These are phyloP conservation scores for Collybia sordida DNA, from an alignment of 768 basidiomycete species.

Conservation along the genomic window DNA sequence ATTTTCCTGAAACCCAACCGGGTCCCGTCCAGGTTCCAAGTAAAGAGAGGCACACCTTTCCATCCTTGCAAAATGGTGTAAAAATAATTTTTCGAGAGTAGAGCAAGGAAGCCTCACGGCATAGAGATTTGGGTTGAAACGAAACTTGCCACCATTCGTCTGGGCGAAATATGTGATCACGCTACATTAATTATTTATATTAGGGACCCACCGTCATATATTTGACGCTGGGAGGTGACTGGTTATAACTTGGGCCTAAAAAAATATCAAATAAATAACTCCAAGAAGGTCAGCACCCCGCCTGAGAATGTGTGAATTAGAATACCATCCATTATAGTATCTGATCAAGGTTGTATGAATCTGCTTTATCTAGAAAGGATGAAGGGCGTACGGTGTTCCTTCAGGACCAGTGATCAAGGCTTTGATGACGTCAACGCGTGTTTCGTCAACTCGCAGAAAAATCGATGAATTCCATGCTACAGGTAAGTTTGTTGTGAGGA, in stretches of 20 bases:
- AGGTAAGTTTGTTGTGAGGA: constrained; percentile 92
- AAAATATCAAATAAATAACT: constrained; percentile 83
- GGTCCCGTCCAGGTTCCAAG: constrained; percentile 93
- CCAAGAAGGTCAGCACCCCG: background rate
- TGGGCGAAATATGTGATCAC: constrained; percentile 24
- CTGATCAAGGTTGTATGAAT: constrained; percentile 32
- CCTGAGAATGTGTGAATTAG: constrained; percentile 5
- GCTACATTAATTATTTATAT: background rate
- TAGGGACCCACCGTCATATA: constrained; percentile 54
- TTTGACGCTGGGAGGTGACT: constrained; percentile 71
- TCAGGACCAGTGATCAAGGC: constrained; percentile 91
- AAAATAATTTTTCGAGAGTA: background rate
- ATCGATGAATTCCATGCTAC: constrained; percentile 94
- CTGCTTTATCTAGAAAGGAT: background rate
- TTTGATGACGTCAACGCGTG: constrained; percentile 88
- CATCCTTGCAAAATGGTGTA: constrained; percentile 52
- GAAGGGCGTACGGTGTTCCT: constrained; percentile 77
- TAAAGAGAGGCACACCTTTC: constrained; percentile 91
- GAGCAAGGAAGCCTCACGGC: constrained; percentile 51
- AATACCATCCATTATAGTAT: constrained; percentile 89
- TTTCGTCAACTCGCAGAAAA: constrained; percentile 91
- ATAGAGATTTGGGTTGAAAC: constrained; percentile 95
- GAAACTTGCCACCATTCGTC: constrained; percentile 86
- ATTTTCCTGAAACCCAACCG: constrained; percentile 90
- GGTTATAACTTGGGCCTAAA: constrained; percentile 86